Percentiles rank a stretch among this genome's conserved stretches.
phyloP scores from a whole-genome alignment of 495 filamentous ascomycete species.

The Penicillium antarcticum region DNA sequence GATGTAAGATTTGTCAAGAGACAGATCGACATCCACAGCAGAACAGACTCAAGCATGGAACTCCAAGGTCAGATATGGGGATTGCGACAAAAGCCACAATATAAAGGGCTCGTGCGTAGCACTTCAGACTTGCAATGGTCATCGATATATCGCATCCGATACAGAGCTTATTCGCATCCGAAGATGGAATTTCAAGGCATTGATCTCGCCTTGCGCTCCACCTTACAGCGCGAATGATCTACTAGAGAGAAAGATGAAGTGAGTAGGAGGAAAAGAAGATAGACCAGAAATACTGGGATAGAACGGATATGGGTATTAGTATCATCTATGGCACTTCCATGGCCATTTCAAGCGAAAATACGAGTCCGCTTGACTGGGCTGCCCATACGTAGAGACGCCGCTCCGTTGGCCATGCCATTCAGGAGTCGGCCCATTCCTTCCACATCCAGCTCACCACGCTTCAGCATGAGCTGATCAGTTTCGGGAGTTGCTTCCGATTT shows the following conservation, averaged over 20 bases:
- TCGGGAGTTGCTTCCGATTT: conserved; percentile 22
- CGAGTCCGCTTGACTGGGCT: conserved; percentile 43
- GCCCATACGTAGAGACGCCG: conserved; percentile 30
- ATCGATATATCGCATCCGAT: conserved; percentile 57
- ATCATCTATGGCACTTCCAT: conserved; percentile 22
- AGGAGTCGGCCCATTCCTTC: conserved; percentile 51
- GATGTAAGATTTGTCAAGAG: conserved; percentile 21
- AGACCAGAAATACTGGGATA: conserved; percentile 9
- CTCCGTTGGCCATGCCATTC: conserved; percentile 40
- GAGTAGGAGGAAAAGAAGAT: conserved; percentile 7
- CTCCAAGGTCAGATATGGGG: conserved; percentile 10
- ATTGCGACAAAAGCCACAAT: conserved; percentile 9
- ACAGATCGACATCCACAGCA: conserved; percentile 21
- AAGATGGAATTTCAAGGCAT: conserved; percentile 51
- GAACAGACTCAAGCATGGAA: conserved; percentile 2
- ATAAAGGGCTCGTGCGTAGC: conserved; percentile 5
- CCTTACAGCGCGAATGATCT: conserved; percentile 48
- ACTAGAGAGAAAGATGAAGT: conserved; percentile 3
- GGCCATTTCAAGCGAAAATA: conserved; percentile 32
- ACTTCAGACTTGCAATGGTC: conserved; percentile 13
- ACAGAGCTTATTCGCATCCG: conserved; percentile 52
- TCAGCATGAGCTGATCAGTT: conserved; percentile 44
- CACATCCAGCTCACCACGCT: conserved; percentile 46
- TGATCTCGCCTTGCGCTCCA: conserved; percentile 56
- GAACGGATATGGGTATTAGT: conserved; percentile 20